phyloP scores from a whole-genome alignment of 345 rosid species.

The Trapa bicornis region DNA sequence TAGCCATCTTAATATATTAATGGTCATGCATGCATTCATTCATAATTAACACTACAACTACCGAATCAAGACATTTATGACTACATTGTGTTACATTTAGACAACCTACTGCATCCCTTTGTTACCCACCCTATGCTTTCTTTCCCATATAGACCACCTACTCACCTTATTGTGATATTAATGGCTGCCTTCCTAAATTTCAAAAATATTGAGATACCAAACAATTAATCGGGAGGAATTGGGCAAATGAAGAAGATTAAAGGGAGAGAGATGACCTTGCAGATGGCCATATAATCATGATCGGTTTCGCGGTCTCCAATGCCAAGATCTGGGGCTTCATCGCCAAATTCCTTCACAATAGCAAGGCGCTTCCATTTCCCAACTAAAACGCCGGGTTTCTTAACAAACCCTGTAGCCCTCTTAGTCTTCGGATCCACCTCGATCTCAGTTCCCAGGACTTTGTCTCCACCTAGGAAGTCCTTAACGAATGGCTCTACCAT shows the following conservation, averaged over 20 bases:
- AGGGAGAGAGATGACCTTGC: conserved; percentile 47
- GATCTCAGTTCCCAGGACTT: conserved; percentile 89
- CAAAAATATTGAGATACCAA: no score
- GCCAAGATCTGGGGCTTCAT: conserved; percentile 59
- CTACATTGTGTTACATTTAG: no score
- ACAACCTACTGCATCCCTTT: no score
- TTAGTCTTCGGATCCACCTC: conserved; percentile 66
- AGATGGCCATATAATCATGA: conserved; percentile 81
- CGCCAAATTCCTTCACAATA: conserved; percentile 57
- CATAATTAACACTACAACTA: no score
- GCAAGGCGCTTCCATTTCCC: conserved; percentile 62
- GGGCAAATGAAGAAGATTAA: neutral
- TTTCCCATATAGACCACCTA: no score
- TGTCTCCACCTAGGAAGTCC: conserved; percentile 80
- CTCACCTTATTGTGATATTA: no score
- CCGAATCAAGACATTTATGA: no score
- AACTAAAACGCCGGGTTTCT: conserved; percentile 73
- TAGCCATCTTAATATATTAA: no score
- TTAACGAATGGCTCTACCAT: conserved; percentile 93
- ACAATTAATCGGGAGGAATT: no score
- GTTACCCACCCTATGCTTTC: no score
- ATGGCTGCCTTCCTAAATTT: no score
- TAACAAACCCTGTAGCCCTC: conserved; percentile 83
- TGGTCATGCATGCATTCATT: no score
- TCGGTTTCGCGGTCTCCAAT: conserved; percentile 77